phyloP scores from a whole-genome alignment of 768 basidiomycete genomes.

The Tylopilus plumbeoviolaceoides region DNA sequence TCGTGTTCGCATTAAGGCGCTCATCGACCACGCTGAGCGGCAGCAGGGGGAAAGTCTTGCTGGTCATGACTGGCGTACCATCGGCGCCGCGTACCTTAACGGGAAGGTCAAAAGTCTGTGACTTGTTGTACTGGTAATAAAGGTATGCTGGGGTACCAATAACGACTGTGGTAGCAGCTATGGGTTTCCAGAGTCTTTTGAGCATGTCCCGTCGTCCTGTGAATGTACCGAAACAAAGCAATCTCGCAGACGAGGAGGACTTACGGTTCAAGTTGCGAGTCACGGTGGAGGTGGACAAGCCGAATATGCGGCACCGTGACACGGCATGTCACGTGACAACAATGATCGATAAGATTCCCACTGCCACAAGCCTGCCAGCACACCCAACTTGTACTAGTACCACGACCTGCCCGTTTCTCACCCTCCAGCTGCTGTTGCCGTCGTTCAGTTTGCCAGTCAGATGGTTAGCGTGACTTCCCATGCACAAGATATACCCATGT shows the following conservation, averaged over 20 bases:
- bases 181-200: constrained; percentile 63
- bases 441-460: constrained; percentile 2
- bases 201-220: constrained; percentile 41
- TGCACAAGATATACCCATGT: constrained; percentile 6
- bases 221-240: neutral
- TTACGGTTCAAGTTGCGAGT: neutral
- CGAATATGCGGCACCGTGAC: neutral
- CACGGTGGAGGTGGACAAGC: too few species aligned
- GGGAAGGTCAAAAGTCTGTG: constrained; percentile 56
- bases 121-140: constrained; percentile 45
- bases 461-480: constrained; percentile 15
- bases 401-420: constrained; percentile 21
- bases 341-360: constrained; percentile 27
- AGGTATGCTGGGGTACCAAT: constrained; percentile 58
- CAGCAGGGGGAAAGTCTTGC: constrained; percentile 51
- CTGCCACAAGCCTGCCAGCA: constrained; percentile 8
- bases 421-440: neutral
- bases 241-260: neutral
- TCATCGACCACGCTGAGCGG: constrained; percentile 52
- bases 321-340: constrained; percentile 18
- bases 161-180: constrained; percentile 50
- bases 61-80: constrained; percentile 55
- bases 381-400: constrained; percentile 21
- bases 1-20: constrained; percentile 54
- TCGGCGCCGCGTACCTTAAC: constrained; percentile 51